phyloP scores from a whole-genome alignment of 2,329 filamentous ascomycete species.

The Chrysoporthe deuterocubensis region DNA sequence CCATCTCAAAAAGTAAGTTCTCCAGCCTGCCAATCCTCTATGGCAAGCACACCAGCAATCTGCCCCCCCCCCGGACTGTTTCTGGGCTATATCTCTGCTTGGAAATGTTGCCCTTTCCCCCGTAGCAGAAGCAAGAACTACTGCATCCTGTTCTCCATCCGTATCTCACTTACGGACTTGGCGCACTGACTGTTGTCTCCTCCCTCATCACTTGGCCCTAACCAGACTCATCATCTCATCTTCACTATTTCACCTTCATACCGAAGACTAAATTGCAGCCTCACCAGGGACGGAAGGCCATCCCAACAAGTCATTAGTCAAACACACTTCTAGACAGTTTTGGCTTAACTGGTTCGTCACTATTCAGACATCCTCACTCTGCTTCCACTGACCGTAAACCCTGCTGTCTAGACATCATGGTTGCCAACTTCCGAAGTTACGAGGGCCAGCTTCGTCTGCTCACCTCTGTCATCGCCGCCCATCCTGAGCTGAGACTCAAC shows the following conservation, averaged over 20 bases:
- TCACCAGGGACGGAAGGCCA: background rate
- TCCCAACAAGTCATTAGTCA: background rate
- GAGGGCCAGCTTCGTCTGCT: slow-evolving; percentile 64
- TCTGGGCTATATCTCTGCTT: background rate
- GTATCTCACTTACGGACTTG: background rate
- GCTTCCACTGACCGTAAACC: background rate
- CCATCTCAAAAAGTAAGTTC: slow-evolving; percentile 2
- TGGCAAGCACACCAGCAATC: background rate
- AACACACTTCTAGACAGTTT: background rate
- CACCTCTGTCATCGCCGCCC: slow-evolving; percentile 63
- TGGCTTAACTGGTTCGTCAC: background rate
- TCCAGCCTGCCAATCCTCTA: background rate
- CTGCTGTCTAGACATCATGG: slow-evolving; percentile 42
- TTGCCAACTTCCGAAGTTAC: slow-evolving; percentile 63
- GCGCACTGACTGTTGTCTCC: background rate
- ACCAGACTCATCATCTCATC: background rate
- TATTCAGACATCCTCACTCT: background rate
- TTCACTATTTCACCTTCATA: background rate
- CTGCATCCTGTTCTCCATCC: background rate
- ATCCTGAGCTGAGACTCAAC: slow-evolving; percentile 59
- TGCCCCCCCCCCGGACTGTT: background rate
- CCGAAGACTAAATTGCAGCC: background rate
- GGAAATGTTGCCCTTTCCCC: background rate
- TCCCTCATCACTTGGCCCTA: background rate
- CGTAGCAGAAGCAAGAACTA: background rate